Evolutionary conservation across 805 yeast species (phyloP), one percentile per base, ranked within the genome.

Genomic region (Starmerella ratchasimensis): DNA sequence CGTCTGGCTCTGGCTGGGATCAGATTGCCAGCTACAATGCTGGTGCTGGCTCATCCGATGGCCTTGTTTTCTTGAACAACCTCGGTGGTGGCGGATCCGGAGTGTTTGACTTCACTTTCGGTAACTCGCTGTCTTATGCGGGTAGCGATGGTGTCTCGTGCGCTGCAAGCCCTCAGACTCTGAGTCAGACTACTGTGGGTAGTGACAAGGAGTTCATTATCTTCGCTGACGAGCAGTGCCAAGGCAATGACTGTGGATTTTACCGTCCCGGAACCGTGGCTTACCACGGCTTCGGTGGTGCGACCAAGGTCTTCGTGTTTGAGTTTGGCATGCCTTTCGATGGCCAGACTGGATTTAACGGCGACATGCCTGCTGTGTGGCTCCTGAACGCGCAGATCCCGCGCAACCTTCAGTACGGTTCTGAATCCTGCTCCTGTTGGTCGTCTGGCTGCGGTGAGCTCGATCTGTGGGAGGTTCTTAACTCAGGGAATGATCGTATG

Each of bases 281-380:
- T 41, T 79, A 79, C 68, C 93, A 84, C 55, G 98, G 97, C 29
- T 90, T 88, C 60, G 77, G 72, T 33, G 98, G 98, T 54, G 58
- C 67, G 39, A 55, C 67, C 56, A 88, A 88, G 72, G 74, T 88
- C 57, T 86, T 90, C 60, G 77, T 83, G 36, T 82, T 90, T 58
- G 96, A 88, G 67, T 90, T 90, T 64, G 65, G 69, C 58, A 90
- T 90, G 98, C 98, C 98, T 47, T 56, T 71, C 42, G 84, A 72
- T 49, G 48, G 65, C 36, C 54, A 66, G 24, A 14, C 34, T 18
- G 42, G 48, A 32, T 58, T 54, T 53, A 84, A 86, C 69, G 69
- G 69, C 55, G 96, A 90, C 61, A 88, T 90, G 97, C 98, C 98
- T 49, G 97, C 98, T 45, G 71, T 86, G 52, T 86, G 97, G 97